Evolutionary conservation across 257 asterid species (phyloP).

Genomic region (Rehmannia glutinosa): DNA sequence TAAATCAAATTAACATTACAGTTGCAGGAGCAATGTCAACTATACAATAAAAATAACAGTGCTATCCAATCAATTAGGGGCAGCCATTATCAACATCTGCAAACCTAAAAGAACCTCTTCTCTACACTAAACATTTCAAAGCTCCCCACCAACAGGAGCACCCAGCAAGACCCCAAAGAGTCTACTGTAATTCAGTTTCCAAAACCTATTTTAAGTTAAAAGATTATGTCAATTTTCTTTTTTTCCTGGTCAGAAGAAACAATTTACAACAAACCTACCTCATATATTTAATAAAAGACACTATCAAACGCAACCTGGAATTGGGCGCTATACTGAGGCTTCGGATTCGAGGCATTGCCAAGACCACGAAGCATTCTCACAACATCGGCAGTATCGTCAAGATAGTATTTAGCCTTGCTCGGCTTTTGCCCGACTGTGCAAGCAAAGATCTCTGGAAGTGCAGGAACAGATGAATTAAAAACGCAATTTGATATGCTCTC

Average conservation of each 20-base stretch:
- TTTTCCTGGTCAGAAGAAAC: conserved; percentile 11
- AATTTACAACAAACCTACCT: conserved; percentile 19
- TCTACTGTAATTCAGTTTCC: conserved; percentile 18
- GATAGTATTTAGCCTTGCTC: conserved; percentile 91
- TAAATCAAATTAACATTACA: conserved; percentile 25
- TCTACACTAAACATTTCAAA: conserved; percentile 20
- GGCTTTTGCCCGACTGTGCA: conserved; percentile 97
- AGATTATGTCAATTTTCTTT: conserved; percentile 11
- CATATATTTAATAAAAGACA: conserved; percentile 19
- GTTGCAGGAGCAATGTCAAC: conserved; percentile 29
- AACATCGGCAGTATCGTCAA: conserved; percentile 73
- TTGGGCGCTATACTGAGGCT: conserved; percentile 39
- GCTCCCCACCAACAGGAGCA: conserved; percentile 14
- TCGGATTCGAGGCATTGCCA: conserved; percentile 55
- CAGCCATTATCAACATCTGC: conserved; percentile 29
- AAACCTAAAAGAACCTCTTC: conserved; percentile 24
- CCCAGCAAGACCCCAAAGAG: conserved; percentile 14
- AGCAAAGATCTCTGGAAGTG: conserved; percentile 71
- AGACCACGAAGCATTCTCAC: conserved; percentile 67
- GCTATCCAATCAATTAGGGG: conserved; percentile 30
- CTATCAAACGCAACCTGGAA: conserved; percentile 59
- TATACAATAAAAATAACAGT: conserved; percentile 41
- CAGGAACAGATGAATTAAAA: conserved; percentile 34
- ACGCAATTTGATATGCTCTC: conserved; percentile 63
- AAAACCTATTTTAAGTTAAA: conserved; percentile 32